Evolutionary conservation across 306 rosid genomes (phyloP).

Genomic region (Pachyrhizus erosus): DNA sequence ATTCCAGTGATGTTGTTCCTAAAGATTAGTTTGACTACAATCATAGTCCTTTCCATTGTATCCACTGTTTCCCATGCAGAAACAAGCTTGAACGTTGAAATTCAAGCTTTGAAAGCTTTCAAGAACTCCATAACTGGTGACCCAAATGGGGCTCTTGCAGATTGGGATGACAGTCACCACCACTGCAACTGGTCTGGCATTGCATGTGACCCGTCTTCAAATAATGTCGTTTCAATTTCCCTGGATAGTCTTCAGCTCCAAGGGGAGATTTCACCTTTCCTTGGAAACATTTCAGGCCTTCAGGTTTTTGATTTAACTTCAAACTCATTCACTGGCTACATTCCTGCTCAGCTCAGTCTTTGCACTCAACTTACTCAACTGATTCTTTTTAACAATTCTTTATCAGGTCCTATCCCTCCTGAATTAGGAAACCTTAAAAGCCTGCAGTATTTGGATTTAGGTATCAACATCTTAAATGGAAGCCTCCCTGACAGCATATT

Average conservation of each 20-base stretch:
- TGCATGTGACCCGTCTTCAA: constrained; percentile 62
- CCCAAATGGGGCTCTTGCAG: constrained; percentile 60
- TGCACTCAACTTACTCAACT: constrained; percentile 73
- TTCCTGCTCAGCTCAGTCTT: constrained; percentile 68
- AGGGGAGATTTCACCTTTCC: constrained; percentile 77
- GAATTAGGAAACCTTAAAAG: constrained; percentile 60
- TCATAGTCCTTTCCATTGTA: constrained; percentile 44
- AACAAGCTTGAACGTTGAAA: constrained; percentile 54
- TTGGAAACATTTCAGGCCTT: constrained; percentile 80
- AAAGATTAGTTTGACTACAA: constrained; percentile 46
- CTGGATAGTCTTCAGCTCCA: constrained; percentile 57
- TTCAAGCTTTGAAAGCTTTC: constrained; percentile 74
- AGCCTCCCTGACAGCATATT: constrained; percentile 74
- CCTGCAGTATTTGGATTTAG: constrained; percentile 60
- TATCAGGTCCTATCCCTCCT: constrained; percentile 71
- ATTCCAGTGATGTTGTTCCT: constrained; percentile 52
- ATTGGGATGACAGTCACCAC: constrained; percentile 58
- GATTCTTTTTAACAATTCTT: constrained; percentile 53
- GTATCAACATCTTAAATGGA: constrained; percentile 62
- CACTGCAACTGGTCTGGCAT: constrained; percentile 88
- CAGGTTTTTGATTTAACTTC: constrained; percentile 76
- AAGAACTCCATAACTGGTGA: constrained; percentile 61
- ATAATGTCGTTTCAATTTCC: constrained; percentile 62
- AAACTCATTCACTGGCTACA: constrained; percentile 68
- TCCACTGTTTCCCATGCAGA: constrained; percentile 45